Percentiles rank a stretch among this genome's conserved stretches.
These are phyloP conservation scores for Pochonia chlamydosporia DNA, from an alignment of 2,329 filamentous ascomycete species.

Conservation along the genomic window DNA sequence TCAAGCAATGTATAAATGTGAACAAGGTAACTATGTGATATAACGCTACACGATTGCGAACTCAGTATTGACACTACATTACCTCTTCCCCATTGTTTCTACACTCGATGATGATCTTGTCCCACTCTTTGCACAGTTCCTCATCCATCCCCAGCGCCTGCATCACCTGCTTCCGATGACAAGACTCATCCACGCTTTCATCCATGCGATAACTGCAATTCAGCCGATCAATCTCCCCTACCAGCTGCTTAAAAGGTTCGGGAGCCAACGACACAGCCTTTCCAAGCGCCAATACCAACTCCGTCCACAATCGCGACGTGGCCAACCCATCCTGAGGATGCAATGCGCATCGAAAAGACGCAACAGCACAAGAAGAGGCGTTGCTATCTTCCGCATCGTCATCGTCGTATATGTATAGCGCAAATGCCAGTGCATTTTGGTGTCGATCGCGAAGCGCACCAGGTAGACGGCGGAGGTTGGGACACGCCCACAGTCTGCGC, in stretches of 20 bases:
- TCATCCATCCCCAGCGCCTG: background rate
- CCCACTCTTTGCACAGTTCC: background rate
- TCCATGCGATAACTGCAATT: background rate
- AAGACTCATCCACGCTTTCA: background rate
- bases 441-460: background rate
- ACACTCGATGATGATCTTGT: background rate
- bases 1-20: too few relatives aligned
- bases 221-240: background rate
- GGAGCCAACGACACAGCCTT: background rate
- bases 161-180: background rate
- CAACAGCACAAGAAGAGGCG: background rate
- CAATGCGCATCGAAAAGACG: background rate
- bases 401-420: slow-evolving; percentile 3
- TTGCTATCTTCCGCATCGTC: slow-evolving; percentile 1
- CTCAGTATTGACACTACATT: too few relatives aligned
- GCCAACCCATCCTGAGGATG: background rate
- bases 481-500: background rate
- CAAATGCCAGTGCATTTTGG: background rate
- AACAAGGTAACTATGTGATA: too few relatives aligned
- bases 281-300: background rate
- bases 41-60: too few relatives aligned
- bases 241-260: background rate
- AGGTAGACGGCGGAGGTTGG: background rate
- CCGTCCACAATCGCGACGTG: background rate
- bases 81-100: too few relatives aligned